Evolutionary conservation across 2,329 filamentous ascomycete species (phyloP).

Genomic region (Microdochium trichocladiopsis): DNA sequence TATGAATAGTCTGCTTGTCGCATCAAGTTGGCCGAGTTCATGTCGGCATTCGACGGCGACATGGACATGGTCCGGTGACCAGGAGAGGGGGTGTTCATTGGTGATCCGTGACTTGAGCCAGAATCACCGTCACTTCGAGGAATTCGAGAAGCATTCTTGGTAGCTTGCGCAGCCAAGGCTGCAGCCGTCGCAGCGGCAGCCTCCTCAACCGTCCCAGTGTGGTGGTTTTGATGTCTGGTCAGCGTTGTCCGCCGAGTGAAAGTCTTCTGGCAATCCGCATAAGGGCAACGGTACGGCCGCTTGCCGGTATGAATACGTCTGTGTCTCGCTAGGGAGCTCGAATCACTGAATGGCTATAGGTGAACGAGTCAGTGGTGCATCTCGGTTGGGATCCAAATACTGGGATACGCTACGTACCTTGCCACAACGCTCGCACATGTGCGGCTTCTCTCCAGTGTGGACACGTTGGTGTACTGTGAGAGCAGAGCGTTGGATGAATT

Average conservation of each 20-base stretch:
- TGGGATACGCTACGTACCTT: conserved; percentile 58
- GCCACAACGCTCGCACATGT: conserved; percentile 93
- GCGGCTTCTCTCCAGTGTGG: conserved; percentile 96
- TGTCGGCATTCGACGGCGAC: conserved; percentile 64
- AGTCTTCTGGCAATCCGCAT: conserved; percentile 95
- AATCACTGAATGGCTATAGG: conserved; percentile 85
- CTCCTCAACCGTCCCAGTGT: conserved; percentile 91
- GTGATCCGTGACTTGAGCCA: conserved; percentile 65
- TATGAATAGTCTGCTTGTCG: conserved; percentile 71
- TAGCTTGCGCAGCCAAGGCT: conserved; percentile 55
- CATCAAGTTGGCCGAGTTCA: conserved; percentile 62
- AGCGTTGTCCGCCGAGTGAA: conserved; percentile 94
- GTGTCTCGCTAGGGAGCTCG: conserved; percentile 87
- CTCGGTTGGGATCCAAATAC: too few relatives aligned
- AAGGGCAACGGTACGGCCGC: conserved; percentile 94
- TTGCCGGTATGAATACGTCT: conserved; percentile 93
- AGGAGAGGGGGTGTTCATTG: conserved; percentile 75
- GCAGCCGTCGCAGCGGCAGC: conserved; percentile 84
- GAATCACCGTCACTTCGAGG: conserved; percentile 64
- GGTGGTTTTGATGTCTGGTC: conserved; percentile 91
- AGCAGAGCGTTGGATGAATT: conserved; percentile 94
- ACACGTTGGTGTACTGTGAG: conserved; percentile 92
- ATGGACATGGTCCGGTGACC: conserved; percentile 72
- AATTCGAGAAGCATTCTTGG: conserved; percentile 19
- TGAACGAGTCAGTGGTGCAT: too few relatives aligned